Evolutionary conservation across 108 stramenopile genomes (phyloP).

Genomic region (Cylindrotheca fusiformis): DNA sequence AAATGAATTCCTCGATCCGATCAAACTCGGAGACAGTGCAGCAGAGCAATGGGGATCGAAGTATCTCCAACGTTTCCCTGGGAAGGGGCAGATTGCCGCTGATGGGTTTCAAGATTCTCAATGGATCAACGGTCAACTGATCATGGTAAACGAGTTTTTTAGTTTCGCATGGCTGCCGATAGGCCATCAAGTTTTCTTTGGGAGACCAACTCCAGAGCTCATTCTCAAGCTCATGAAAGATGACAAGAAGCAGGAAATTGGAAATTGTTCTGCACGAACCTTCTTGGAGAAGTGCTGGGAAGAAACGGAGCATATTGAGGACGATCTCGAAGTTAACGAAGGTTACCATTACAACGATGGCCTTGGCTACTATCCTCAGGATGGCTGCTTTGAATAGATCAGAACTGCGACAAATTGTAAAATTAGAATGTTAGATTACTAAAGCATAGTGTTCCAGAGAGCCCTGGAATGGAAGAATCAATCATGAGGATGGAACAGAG

Average conservation of each 20-base stretch:
- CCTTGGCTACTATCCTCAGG: constrained; percentile 9
- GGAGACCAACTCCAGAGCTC: constrained; percentile 62
- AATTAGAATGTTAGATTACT: too few relatives aligned
- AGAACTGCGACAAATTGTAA: too few relatives aligned
- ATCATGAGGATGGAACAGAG: too few relatives aligned
- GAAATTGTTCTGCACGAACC: constrained; percentile 1
- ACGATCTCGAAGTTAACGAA: constrained; percentile 33
- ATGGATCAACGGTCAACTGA: constrained; percentile 78
- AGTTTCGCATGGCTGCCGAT: constrained; percentile 77
- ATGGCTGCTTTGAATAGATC: constrained; percentile 26
- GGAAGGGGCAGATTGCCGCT: constrained; percentile 70
- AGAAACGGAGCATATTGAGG: constrained; percentile 44
- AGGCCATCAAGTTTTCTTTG: constrained; percentile 81
- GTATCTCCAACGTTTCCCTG: constrained; percentile 55
- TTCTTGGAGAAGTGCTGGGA: constrained; percentile 47
- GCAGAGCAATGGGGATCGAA: constrained; percentile 65
- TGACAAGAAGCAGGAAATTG: constrained; percentile 9
- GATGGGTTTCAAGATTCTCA: constrained; percentile 56
- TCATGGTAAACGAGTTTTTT: constrained; percentile 69
- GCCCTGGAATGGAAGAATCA: too few relatives aligned
- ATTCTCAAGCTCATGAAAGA: constrained; percentile 49
- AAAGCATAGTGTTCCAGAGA: too few relatives aligned
- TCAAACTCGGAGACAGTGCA: constrained; percentile 60
- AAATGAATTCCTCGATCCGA: constrained; percentile 46
- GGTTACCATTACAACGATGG: constrained; percentile 1